A percentile compares a stretch with the other conserved stretches of the same genome.
These are phyloP conservation scores for Hippophae gyantsensis DNA, from an alignment of 306 rosid species.

Conservation along the genomic window DNA sequence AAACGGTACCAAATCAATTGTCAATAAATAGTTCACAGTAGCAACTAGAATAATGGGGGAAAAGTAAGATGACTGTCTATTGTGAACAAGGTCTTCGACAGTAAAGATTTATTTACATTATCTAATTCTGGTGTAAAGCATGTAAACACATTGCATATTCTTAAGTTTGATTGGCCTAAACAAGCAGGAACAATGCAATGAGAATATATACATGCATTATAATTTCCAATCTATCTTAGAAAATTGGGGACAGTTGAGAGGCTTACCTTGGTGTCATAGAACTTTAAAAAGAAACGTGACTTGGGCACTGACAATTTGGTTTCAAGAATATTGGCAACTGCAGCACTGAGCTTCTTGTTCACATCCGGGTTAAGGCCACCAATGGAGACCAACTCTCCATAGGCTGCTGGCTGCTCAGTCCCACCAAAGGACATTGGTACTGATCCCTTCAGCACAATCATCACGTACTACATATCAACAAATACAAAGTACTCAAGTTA, in stretches of 20 bases:
- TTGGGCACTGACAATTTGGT: constrained; percentile 83
- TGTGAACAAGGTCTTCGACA: constrained; percentile 26
- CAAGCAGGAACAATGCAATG: constrained; percentile 62
- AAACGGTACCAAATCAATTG: too few relatives aligned
- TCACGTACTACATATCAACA: constrained; percentile 63
- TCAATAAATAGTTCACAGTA: constrained; percentile 4
- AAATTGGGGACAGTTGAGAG: constrained; percentile 11
- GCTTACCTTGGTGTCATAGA: constrained; percentile 85
- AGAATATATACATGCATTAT: constrained; percentile 35
- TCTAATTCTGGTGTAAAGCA: constrained; percentile 95
- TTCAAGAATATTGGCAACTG: constrained; percentile 64
- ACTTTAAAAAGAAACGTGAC: constrained; percentile 68
- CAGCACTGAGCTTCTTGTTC: constrained; percentile 88
- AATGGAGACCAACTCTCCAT: constrained; percentile 88
- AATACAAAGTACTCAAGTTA: not conserved
- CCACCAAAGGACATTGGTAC: constrained; percentile 88
- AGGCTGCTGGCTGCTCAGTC: constrained; percentile 83
- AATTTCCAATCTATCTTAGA: constrained; percentile 19
- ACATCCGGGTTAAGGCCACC: constrained; percentile 76
- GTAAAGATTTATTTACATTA: constrained; percentile 52
- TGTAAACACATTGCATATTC: constrained; percentile 79
- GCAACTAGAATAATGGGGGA: constrained; percentile 9
- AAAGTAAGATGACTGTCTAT: constrained; percentile 9
- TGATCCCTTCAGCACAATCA: constrained; percentile 92
- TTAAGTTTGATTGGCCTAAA: constrained; percentile 69